Percentiles rank a stretch among this genome's conserved stretches.
Conservation (phyloP, 179 eudicot species). For the Beta macrorhiza region DNA sequence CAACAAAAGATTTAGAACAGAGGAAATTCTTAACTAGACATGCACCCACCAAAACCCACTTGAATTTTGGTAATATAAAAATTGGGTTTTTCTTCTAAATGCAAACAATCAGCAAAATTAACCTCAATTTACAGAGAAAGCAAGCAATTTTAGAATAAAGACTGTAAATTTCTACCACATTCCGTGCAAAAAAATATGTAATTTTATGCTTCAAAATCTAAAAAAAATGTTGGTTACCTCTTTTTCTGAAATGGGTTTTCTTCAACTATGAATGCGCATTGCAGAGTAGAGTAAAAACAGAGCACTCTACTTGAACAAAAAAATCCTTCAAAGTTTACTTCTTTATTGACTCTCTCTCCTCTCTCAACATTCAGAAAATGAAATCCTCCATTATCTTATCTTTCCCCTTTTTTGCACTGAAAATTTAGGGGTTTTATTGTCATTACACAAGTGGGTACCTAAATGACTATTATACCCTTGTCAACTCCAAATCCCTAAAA, state of each 20-base stretch:
- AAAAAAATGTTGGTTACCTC: constrained; percentile 7
- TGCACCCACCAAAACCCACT: constrained; percentile 2
- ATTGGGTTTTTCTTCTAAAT: neutral
- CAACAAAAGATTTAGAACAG: neutral
- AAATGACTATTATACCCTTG: constrained; percentile 19
- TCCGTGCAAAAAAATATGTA: neutral
- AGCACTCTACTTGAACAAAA: neutral
- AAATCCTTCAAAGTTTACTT: constrained; percentile 4
- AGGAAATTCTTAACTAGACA: neutral
- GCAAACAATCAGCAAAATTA: neutral
- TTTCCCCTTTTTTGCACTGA: constrained; percentile 1
- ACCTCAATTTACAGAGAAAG: neutral
- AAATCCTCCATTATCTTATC: constrained; percentile 25
- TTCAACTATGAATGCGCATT: constrained; percentile 24
- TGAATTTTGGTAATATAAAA: neutral
- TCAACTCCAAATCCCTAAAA: constrained; percentile 8
- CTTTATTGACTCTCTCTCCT: neutral
- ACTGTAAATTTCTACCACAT: neutral
- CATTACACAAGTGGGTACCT: neutral
- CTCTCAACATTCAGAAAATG: neutral
- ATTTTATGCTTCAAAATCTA: neutral
- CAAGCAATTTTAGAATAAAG: neutral
- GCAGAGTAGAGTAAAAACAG: neutral
- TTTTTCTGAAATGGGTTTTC: neutral
- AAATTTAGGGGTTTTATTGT: neutral